phyloP scores from a whole-genome alignment of 208 protist species.

The Angomonas deanei region DNA sequence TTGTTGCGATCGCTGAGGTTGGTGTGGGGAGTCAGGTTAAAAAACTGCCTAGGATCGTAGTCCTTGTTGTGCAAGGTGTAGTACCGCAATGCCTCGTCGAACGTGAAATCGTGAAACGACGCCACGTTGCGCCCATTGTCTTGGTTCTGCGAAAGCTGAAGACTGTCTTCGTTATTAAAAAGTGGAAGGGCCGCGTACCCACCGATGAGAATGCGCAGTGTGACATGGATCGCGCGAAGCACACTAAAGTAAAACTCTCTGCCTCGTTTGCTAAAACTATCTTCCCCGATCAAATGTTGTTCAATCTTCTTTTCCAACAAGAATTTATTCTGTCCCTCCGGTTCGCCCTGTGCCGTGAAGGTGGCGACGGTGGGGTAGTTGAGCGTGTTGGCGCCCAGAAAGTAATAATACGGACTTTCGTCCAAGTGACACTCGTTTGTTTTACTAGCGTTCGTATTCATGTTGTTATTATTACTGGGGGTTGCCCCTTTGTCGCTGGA shows the following conservation, averaged over 20 bases:
- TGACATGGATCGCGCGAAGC: neutral
- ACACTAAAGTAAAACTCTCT: neutral
- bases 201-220: neutral
- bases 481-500: neutral
- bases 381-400: neutral
- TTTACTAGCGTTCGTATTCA: neutral
- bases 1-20: neutral
- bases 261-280: neutral
- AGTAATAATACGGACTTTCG: conserved; percentile 4
- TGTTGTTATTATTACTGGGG: neutral
- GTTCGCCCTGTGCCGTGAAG: neutral
- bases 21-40: neutral
- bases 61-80: neutral
- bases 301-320: neutral
- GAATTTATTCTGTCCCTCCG: neutral
- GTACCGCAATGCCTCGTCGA: neutral
- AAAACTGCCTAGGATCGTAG: neutral
- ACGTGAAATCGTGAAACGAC: neutral
- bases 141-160: neutral
- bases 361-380: neutral
- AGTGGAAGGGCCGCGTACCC: neutral
- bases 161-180: neutral
- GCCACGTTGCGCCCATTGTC: neutral
- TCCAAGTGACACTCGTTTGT: neutral
- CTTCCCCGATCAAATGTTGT: neutral